A percentile compares a stretch with the other conserved stretches of the same genome.
Conservation (phyloP, 495 filamentous ascomycete species). For the Penicillium flavigenum region DNA sequence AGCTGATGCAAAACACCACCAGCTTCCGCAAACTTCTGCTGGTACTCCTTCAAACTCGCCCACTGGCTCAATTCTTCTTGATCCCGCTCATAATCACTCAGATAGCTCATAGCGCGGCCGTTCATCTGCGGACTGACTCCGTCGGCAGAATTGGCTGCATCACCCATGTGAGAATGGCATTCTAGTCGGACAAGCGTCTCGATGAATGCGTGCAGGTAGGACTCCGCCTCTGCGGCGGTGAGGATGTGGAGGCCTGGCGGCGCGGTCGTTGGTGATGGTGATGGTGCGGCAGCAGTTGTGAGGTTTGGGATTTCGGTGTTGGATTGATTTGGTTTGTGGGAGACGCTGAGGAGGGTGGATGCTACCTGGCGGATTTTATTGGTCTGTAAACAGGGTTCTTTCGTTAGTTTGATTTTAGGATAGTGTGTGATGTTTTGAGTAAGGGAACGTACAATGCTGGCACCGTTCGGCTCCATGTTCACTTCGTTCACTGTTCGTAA, state of each 20-base stretch:
- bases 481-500: conserved; percentile 70
- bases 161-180: conserved; percentile 26
- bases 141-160: conserved; percentile 14
- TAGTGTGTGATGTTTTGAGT: not conserved
- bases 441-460: conserved; percentile 57
- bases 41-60: conserved; percentile 72
- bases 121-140: conserved; percentile 30
- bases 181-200: conserved; percentile 71
- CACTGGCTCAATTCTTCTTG: conserved; percentile 71
- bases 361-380: conserved; percentile 74
- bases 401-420: conserved; percentile 7
- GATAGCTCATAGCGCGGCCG: conserved; percentile 42
- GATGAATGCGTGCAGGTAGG: conserved; percentile 65
- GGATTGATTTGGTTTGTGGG: conserved; percentile 31
- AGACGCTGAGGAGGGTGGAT: conserved; percentile 65
- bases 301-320: conserved; percentile 17
- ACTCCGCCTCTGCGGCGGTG: conserved; percentile 52
- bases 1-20: conserved; percentile 53
- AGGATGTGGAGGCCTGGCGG: conserved; percentile 35
- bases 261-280: conserved; percentile 2
- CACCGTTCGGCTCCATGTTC: conserved; percentile 79
- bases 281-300: conserved; percentile 14
- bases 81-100: conserved; percentile 57
- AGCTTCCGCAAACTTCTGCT: conserved; percentile 65
- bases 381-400: conserved; percentile 33